A percentile compares a stretch with the other conserved stretches of the same genome.
Evolutionary conservation across 1,139 yeast species (phyloP).

Genomic region (Diutina catenulata): DNA sequence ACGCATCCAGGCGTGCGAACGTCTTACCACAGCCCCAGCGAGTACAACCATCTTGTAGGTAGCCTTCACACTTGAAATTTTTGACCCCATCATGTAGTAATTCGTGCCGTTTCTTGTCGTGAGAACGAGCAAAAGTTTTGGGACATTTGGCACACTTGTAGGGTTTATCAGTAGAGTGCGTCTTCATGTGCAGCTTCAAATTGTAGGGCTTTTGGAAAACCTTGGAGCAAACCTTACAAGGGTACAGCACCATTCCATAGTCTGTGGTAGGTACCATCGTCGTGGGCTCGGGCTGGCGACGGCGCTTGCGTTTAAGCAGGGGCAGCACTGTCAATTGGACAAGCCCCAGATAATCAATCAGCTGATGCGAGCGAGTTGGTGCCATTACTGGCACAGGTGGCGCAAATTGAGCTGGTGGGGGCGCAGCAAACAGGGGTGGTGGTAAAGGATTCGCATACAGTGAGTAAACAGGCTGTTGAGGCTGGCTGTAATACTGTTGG

Average conservation of each 20-base stretch:
- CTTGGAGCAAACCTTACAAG: slow-evolving; percentile 38
- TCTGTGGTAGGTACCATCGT: no score
- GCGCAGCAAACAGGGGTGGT: no score
- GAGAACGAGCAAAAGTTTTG: slow-evolving; percentile 43
- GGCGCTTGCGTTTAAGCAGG: slow-evolving; percentile 22
- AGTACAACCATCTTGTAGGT: slow-evolving; percentile 36
- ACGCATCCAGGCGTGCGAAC: slow-evolving; percentile 47
- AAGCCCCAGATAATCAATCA: slow-evolving; percentile 26
- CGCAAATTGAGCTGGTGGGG: neutral
- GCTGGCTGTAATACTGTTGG: no score
- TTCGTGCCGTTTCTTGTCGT: slow-evolving; percentile 48
- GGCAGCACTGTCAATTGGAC: slow-evolving; percentile 28
- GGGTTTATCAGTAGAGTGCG: slow-evolving; percentile 47
- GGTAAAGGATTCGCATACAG: no score
- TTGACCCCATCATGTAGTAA: slow-evolving; percentile 41
- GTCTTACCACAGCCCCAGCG: slow-evolving; percentile 51
- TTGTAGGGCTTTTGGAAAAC: slow-evolving; percentile 44
- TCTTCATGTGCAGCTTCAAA: slow-evolving; percentile 42
- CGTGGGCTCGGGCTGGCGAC: no score
- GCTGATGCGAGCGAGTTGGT: no score
- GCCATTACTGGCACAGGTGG: neutral
- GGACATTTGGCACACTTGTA: slow-evolving; percentile 36
- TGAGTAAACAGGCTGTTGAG: no score
- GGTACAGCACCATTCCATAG: slow-evolving; percentile 9
- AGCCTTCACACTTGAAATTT: slow-evolving; percentile 45